A percentile compares a stretch with the other conserved stretches of the same genome.
Evolutionary conservation across 495 filamentous ascomycete species (phyloP).

Genomic region (Choiromyces venosus): DNA sequence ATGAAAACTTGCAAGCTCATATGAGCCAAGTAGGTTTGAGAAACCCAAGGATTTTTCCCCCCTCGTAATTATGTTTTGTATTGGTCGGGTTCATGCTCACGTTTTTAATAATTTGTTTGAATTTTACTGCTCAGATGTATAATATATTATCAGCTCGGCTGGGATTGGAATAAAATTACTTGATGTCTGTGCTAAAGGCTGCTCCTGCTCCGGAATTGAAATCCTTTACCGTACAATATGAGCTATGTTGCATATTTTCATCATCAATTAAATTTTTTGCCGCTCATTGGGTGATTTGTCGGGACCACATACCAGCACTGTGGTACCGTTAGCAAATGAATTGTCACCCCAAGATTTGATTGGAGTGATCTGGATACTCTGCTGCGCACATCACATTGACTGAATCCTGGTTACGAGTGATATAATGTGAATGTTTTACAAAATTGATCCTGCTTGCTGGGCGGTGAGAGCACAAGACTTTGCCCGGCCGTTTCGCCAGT

Average conservation of each 20-base stretch:
- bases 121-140: background rate
- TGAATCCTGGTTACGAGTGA: background rate
- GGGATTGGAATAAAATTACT: background rate
- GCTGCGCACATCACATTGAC: background rate
- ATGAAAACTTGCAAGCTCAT: background rate
- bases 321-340: background rate
- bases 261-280: background rate
- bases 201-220: background rate
- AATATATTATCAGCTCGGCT: background rate
- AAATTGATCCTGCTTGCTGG: background rate
- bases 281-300: background rate
- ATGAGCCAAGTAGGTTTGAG: conserved; percentile 1
- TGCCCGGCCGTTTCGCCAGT: background rate
- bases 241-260: background rate
- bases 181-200: background rate
- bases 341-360: background rate
- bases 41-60: background rate
- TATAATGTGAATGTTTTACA: background rate
- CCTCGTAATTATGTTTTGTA: background rate
- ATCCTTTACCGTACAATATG: background rate
- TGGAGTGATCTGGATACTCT: background rate
- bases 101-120: background rate
- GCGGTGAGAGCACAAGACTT: background rate
- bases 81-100: background rate
- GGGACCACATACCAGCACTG: background rate